Conservation (phyloP, 192 early-diverging fungal species). For the Dissophora globulifera region DNA sequence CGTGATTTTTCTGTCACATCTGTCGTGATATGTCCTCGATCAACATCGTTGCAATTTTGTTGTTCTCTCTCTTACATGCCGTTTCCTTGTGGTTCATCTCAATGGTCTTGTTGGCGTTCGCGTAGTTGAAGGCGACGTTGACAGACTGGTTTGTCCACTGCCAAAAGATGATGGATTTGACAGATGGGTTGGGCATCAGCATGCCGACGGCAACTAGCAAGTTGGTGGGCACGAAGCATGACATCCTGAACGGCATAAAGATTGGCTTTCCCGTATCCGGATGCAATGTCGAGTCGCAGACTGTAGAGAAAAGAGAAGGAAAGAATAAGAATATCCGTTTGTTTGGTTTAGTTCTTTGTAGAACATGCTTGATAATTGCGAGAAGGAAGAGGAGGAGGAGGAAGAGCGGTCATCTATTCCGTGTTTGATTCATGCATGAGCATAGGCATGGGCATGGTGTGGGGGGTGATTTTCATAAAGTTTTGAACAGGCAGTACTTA, state of each 20-base stretch:
- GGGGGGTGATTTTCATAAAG: too few relatives aligned
- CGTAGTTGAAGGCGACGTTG: constrained; percentile 88
- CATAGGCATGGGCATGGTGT: too few relatives aligned
- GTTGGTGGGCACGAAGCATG: constrained; percentile 87
- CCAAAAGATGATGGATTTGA: constrained; percentile 73
- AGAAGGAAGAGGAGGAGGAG: too few relatives aligned
- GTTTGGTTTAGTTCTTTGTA: too few relatives aligned
- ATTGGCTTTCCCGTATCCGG: constrained; percentile 84
- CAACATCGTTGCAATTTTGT: too few relatives aligned
- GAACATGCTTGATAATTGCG: too few relatives aligned
- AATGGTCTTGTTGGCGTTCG: constrained; percentile 86
- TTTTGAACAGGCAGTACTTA: too few relatives aligned
- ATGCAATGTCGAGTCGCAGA: constrained; percentile 82
- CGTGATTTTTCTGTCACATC: too few relatives aligned
- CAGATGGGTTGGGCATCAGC: constrained; percentile 83
- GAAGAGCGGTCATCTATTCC: too few relatives aligned
- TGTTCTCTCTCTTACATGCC: constrained; percentile 59
- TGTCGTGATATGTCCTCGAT: too few relatives aligned
- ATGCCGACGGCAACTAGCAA: constrained; percentile 84
- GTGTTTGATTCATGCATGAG: too few relatives aligned
- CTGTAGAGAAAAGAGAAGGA: constrained; percentile 30
- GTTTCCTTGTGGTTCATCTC: constrained; percentile 80
- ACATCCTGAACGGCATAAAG: constrained; percentile 85
- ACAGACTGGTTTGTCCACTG: constrained; percentile 87
- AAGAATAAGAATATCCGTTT: neutral